A percentile compares a stretch with the other conserved stretches of the same genome.
Evolutionary conservation across 176 grass and related monocot genomes (phyloP).

Genomic region (Carex parvula): DNA sequence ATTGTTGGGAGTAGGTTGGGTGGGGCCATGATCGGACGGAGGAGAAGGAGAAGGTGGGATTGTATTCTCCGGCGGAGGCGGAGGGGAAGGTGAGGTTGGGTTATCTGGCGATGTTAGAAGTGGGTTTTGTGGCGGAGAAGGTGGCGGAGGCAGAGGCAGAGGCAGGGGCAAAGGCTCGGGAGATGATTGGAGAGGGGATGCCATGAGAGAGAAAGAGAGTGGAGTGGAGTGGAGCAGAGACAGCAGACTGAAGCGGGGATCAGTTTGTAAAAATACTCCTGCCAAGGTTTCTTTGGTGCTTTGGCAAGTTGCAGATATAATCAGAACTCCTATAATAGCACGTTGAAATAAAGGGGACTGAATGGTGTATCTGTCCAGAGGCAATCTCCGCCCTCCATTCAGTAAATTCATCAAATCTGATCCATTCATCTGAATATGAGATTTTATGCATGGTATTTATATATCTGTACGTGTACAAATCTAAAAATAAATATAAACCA

Average conservation of each 20-base stretch:
- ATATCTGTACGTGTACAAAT: no score
- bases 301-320: no score
- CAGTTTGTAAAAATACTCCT: neutral
- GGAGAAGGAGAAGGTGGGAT: neutral
- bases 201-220: conserved; percentile 28
- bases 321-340: no score
- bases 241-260: neutral
- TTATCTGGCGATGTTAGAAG: neutral
- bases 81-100: conserved; percentile 11
- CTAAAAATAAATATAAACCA: no score
- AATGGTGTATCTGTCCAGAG: no score
- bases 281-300: no score
- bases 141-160: neutral
- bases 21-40: neutral
- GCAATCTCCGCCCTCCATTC: no score
- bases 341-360: no score
- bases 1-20: neutral
- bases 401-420: no score
- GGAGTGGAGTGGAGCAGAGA: neutral
- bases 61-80: conserved; percentile 1
- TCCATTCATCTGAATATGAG: no score
- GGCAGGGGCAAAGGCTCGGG: conserved; percentile 22
- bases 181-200: conserved; percentile 31
- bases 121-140: conserved; percentile 8
- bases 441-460: no score